These are phyloP conservation scores for Coniella lustricola DNA, from an alignment of 2,329 filamentous ascomycete genomes.

Conservation along the genomic window DNA sequence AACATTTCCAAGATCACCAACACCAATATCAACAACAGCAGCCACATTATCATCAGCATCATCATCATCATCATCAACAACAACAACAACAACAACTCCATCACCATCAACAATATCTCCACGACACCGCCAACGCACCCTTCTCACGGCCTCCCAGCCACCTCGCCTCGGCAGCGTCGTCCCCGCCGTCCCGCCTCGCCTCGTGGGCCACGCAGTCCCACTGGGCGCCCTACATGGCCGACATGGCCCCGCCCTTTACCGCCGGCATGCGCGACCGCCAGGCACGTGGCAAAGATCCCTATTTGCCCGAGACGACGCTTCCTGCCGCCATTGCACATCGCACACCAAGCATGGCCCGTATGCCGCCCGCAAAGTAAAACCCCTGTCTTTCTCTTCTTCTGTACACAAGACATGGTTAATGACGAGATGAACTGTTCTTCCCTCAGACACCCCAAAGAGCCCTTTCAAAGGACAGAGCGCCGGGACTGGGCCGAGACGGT, in stretches of 20 bases:
- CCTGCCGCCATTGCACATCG: constrained; percentile 25
- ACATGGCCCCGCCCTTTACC: constrained; percentile 31
- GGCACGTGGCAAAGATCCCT: constrained; percentile 52
- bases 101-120: too few relatives aligned
- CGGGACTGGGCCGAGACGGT: constrained; percentile 45
- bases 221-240: constrained; percentile 25
- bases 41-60: too few relatives aligned
- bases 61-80: too few relatives aligned
- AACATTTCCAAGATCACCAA: too few relatives aligned
- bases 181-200: constrained; percentile 19
- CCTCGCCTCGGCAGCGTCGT: constrained; percentile 8
- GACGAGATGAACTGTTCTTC: too few relatives aligned
- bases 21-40: too few relatives aligned
- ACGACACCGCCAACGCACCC: neutral
- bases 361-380: neutral
- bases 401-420: neutral
- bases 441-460: constrained; percentile 25
- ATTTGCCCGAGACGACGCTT: constrained; percentile 29
- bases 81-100: too few relatives aligned
- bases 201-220: constrained; percentile 18
- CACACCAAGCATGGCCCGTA: constrained; percentile 14
- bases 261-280: constrained; percentile 50
- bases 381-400: neutral
- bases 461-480: constrained; percentile 35
- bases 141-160: constrained; percentile 10